Evolutionary conservation across 371 early-diverging fungal species (phyloP).

Genomic region (Rhizopus stolonifer): DNA sequence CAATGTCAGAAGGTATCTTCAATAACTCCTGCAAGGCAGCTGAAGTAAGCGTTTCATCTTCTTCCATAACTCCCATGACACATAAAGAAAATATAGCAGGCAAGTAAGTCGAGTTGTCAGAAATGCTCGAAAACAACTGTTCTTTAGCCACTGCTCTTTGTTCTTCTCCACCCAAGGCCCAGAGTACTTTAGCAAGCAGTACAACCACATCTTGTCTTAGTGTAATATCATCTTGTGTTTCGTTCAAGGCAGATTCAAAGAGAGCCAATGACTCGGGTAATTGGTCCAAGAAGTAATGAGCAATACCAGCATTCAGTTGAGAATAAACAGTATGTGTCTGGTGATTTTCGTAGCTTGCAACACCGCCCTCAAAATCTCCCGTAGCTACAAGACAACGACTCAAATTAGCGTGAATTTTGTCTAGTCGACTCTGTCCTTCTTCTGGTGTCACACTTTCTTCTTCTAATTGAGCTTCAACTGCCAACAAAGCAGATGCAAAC

Average conservation of each 20-base stretch:
- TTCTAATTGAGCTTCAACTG: constrained; percentile 42
- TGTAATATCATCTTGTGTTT: constrained; percentile 47
- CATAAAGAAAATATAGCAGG: constrained; percentile 75
- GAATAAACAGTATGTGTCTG: constrained; percentile 45
- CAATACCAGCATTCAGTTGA: constrained; percentile 70
- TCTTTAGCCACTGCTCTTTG: constrained; percentile 79
- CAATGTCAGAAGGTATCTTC: constrained; percentile 53
- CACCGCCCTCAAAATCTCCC: constrained; percentile 52
- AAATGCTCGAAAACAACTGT: constrained; percentile 65
- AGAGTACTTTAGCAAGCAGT: constrained; percentile 81
- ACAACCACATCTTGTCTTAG: constrained; percentile 66
- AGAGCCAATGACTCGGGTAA: constrained; percentile 65
- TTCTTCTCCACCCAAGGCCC: constrained; percentile 81
- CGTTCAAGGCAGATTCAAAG: constrained; percentile 73
- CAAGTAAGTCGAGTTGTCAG: constrained; percentile 53
- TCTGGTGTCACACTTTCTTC: constrained; percentile 18
- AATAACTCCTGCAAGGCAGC: constrained; percentile 75
- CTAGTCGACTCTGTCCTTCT: constrained; percentile 20
- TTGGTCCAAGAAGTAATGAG: constrained; percentile 72
- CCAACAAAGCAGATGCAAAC: constrained; percentile 59
- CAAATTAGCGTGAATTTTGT: constrained; percentile 56
- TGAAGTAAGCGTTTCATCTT: constrained; percentile 72
- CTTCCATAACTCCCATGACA: constrained; percentile 75
- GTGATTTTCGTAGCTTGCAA: constrained; percentile 43
- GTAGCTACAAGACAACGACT: constrained; percentile 63